Conservation (phyloP, 306 rosid species). For the Quercus wislizeni region DNA sequence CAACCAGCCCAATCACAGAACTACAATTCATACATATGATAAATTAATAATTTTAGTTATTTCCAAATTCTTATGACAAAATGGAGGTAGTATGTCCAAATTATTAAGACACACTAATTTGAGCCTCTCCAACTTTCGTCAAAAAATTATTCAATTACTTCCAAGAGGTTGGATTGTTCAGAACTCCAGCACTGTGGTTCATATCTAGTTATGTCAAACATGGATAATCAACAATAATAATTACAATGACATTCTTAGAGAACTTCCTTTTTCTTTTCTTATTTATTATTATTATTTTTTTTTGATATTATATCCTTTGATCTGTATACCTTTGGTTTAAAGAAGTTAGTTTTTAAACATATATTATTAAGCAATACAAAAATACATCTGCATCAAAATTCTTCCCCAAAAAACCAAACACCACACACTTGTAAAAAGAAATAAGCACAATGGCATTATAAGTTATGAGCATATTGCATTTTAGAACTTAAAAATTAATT, state of each 20-base stretch:
- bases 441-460: neutral
- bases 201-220: neutral
- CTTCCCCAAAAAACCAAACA: neutral
- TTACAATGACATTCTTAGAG: neutral
- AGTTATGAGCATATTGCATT: neutral
- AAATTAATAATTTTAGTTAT: no score
- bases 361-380: neutral
- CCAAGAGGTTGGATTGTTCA: neutral
- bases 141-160: neutral
- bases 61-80: neutral
- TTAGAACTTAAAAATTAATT: neutral
- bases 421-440: neutral
- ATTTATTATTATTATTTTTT: no score
- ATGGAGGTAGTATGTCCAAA: neutral
- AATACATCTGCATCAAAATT: neutral
- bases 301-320: neutral
- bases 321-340: neutral
- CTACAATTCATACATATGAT: neutral
- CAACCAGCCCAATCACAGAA: neutral
- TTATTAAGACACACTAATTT: neutral
- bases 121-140: neutral
- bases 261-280: no score
- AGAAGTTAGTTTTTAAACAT: neutral
- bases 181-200: neutral
- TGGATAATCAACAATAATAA: neutral